Evolutionary conservation across 2,329 filamentous ascomycete genomes (phyloP).

Genomic region (Ascochyta rabiei): DNA sequence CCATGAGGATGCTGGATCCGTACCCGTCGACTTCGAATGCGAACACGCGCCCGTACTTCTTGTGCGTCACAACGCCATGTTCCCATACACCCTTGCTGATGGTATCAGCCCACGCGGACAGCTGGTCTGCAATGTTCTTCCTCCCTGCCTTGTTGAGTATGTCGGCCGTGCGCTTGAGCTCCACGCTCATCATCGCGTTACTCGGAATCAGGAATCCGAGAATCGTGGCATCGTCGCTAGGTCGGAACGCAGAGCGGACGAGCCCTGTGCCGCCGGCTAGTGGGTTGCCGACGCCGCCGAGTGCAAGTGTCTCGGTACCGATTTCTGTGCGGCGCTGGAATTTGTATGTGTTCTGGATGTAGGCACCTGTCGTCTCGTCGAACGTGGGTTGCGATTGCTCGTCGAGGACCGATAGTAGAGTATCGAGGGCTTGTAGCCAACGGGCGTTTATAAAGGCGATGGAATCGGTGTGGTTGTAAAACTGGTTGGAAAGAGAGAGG

Average conservation of each 20-base stretch:
- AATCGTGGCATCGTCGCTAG: conserved; percentile 93
- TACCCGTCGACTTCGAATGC: conserved; percentile 90
- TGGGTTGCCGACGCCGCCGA: conserved; percentile 88
- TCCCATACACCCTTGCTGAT: conserved; percentile 82
- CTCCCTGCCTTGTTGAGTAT: conserved; percentile 70
- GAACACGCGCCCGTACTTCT: conserved; percentile 78
- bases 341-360: conserved; percentile 77
- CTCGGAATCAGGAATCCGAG: conserved; percentile 93
- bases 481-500: conserved; percentile 83
- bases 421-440: conserved; percentile 80
- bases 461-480: conserved; percentile 78
- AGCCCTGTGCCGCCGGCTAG: conserved; percentile 83
- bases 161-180: conserved; percentile 75
- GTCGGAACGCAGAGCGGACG: conserved; percentile 88
- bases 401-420: conserved; percentile 73
- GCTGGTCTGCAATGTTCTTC: conserved; percentile 53
- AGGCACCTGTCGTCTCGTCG: conserved; percentile 67
- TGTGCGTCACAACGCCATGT: conserved; percentile 79
- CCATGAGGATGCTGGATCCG: conserved; percentile 82
- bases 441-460: conserved; percentile 77
- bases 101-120: conserved; percentile 63
- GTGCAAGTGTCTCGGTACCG: conserved; percentile 87
- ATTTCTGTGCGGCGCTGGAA: conserved; percentile 81
- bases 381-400: conserved; percentile 85
- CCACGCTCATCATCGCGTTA: conserved; percentile 94